A percentile compares a stretch with the other conserved stretches of the same genome.
Evolutionary conservation across 78 protist species (phyloP).

Genomic region (Planoprotostelium fungivorum): DNA sequence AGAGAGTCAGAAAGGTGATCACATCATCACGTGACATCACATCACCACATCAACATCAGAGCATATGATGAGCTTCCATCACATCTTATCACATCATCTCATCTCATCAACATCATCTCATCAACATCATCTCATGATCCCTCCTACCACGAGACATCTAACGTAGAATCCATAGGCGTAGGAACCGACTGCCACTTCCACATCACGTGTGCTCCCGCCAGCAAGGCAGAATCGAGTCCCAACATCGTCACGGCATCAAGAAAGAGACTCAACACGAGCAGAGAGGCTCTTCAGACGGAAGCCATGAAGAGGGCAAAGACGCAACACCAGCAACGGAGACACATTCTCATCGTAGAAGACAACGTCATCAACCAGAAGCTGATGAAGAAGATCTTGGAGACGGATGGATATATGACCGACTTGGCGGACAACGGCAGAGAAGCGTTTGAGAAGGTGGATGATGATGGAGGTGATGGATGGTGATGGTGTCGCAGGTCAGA

Average conservation of each 20-base stretch:
- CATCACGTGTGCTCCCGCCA: not conserved
- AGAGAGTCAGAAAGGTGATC: not conserved
- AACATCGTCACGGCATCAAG: too few relatives aligned
- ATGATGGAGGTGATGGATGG: too few relatives aligned
- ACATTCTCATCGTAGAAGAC: not conserved
- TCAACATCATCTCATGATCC: too few relatives aligned
- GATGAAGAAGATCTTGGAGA: not conserved
- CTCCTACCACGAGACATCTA: not conserved
- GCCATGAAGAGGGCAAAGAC: not conserved
- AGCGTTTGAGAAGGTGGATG: not conserved
- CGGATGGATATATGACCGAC: not conserved
- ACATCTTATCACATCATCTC: too few relatives aligned
- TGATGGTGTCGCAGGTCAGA: not conserved
- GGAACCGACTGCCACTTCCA: not conserved
- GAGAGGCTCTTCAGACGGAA: not conserved
- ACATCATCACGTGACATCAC: too few relatives aligned
- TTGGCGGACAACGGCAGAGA: not conserved
- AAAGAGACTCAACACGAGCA: not conserved
- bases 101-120: too few relatives aligned
- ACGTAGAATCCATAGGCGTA: not conserved
- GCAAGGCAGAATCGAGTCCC: not conserved
- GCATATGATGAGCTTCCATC: too few relatives aligned
- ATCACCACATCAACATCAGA: too few relatives aligned
- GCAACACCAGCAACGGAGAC: not conserved
- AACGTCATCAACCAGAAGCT: not conserved